Conservation (phyloP, 371 early-diverging fungal species). For the Mortierella sp. region DNA sequence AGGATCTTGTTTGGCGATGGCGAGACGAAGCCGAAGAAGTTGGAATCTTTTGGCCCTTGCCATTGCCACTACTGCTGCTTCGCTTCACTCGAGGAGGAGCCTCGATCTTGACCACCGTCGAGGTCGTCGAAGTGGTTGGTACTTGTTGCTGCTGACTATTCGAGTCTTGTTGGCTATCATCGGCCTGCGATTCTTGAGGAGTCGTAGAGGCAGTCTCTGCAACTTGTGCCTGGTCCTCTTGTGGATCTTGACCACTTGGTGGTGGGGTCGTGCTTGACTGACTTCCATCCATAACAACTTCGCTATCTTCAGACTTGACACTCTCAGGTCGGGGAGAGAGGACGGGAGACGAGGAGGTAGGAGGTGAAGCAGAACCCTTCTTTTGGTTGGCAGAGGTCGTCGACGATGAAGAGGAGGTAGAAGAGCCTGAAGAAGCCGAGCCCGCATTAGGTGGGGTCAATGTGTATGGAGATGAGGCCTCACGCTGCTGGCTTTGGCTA, state of each 20-base stretch:
- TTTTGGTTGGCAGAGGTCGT: constrained; percentile 9
- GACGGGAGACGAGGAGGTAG: constrained; percentile 27
- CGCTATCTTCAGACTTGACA: constrained; percentile 24
- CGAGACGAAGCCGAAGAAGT: constrained; percentile 12
- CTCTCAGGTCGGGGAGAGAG: constrained; percentile 27
- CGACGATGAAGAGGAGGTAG: not conserved
- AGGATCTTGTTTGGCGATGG: constrained; percentile 53
- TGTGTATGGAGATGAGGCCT: constrained; percentile 44
- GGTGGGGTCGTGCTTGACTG: too few species aligned
- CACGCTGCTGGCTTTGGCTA: constrained; percentile 44
- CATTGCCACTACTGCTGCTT: constrained; percentile 42
- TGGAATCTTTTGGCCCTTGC: constrained; percentile 15
- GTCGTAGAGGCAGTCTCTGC: not conserved
- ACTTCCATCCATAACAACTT: not conserved
- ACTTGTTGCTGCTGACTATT: not conserved
- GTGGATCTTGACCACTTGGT: too few species aligned
- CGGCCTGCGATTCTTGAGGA: constrained; percentile 2
- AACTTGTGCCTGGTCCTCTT: not conserved
- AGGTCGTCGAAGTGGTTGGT: not conserved
- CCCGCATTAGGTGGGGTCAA: constrained; percentile 21
- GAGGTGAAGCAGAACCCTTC: constrained; percentile 20
- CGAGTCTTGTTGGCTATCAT: constrained; percentile 7
- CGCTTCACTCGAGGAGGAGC: constrained; percentile 31
- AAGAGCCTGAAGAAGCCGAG: not conserved
- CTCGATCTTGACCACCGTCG: not conserved